Evolutionary conservation across 257 asterid species (phyloP), one percentile per base, ranked within the genome.

Genomic region (Solanum rostratum): DNA sequence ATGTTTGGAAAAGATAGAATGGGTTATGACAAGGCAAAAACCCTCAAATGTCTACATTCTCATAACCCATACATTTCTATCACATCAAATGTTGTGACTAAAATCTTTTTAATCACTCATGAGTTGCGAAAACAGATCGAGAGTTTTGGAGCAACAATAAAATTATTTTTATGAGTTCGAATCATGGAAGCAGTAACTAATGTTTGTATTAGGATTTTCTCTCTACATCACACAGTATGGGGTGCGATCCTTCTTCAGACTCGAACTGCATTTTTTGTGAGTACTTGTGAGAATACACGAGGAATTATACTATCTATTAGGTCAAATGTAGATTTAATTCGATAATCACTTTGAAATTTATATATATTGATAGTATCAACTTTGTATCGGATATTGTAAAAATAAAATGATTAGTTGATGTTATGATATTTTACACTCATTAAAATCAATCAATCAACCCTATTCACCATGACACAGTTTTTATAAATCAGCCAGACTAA

Each of bases 41-140:
- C 46, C 82, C 41, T 30, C 50, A 80, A 13, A 62, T 81, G 88
- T 81, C 93, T 52, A 88, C 79, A 85, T 88, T 66, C 93, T 83
- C 83, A 79, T 87, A 85, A 88, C 85, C 89, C 83, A 57, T 81
- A 81, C 88, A 86, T 84, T 57, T 65, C 68, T 54, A 81, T 70
- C 85, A 83, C 71, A 43, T 88, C 84, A 70, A 49, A 41, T 88
- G 69, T 55, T 50, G 63, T 78, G 82, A 78, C 82, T 62, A 50
- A 76, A 27, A 50, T 78, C 82, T 27, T 78, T 78, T 50, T 50
- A 27, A 74, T 16, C 15, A 24, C 59, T 57, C 53, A 6, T 5
- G 19, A 37, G 41, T 82, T 15, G 41, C 53, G 83, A 81, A 85
- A 53, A 69, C 0, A 33, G 1, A 29, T 0, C 2, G 0, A 0